Conservation (phyloP, 1,139 yeast species). For the Taphrina communis region DNA sequence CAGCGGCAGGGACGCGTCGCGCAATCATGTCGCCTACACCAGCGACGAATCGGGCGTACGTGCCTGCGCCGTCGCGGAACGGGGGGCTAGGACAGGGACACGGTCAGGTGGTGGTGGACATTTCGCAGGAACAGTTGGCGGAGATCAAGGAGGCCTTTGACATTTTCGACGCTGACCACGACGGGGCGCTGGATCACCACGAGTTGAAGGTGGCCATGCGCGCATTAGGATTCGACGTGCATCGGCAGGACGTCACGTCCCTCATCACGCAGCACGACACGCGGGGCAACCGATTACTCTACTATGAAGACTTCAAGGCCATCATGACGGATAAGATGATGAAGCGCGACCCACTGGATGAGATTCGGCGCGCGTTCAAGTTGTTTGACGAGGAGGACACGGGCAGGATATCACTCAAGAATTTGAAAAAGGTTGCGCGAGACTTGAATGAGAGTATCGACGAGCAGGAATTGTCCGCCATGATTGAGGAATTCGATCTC, state of each 20-base stretch:
- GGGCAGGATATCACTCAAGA: conserved; percentile 82
- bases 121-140: conserved; percentile 86
- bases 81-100: neutral
- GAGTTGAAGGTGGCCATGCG: conserved; percentile 90
- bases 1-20: conserved; percentile 15
- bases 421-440: conserved; percentile 85
- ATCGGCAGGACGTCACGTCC: conserved; percentile 79
- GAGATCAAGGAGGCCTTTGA: conserved; percentile 94
- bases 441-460: conserved; percentile 91
- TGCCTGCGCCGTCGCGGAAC: conserved; percentile 6
- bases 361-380: conserved; percentile 85
- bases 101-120: conserved; percentile 53
- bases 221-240: conserved; percentile 88
- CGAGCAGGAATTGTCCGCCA: conserved; percentile 91
- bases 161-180: conserved; percentile 89
- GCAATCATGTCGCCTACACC: conserved; percentile 16
- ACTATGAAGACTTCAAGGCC: conserved; percentile 14
- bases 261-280: conserved; percentile 82
- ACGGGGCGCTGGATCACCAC: conserved; percentile 88
- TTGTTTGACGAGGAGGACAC: conserved; percentile 88
- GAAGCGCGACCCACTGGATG: conserved; percentile 90
- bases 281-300: conserved; percentile 62
- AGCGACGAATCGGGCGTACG: conserved; percentile 13
- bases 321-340: conserved; percentile 74
- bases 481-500: conserved; percentile 96